Evolutionary conservation across 202 grass and related monocot species (phyloP).

Genomic region (Eragrostis tef): DNA sequence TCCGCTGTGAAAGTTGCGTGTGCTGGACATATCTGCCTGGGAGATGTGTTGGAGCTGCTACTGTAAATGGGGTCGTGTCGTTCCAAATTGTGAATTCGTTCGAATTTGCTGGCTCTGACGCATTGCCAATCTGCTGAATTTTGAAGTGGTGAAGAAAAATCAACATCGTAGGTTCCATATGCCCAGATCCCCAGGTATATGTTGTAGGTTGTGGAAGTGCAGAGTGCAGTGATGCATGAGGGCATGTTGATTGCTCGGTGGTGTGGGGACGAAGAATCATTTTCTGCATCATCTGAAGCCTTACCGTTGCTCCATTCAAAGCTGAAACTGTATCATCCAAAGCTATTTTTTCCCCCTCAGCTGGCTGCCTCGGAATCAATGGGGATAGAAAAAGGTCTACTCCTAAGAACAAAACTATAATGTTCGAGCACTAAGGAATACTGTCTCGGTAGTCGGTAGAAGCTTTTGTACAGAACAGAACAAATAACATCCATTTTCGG

Average conservation of each 20-base stretch:
- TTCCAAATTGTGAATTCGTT: not conserved
- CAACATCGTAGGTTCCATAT: not conserved
- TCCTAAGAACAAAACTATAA: not conserved
- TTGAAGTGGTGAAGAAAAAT: not conserved
- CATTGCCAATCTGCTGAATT: not conserved
- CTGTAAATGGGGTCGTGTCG: not conserved
- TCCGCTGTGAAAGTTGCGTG: not conserved
- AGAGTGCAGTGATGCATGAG: no score
- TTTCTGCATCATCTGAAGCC: not conserved
- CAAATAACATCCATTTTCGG: not conserved
- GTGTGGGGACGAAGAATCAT: not conserved
- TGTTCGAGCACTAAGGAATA: not conserved
- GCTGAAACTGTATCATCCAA: no score
- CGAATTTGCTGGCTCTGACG: not conserved
- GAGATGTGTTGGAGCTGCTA: not conserved
- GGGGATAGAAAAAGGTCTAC: not conserved
- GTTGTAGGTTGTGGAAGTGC: no score
- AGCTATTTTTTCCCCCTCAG: no score
- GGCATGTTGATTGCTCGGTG: no score
- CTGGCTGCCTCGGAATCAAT: not conserved
- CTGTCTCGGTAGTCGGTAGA: not conserved
- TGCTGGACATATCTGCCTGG: not conserved
- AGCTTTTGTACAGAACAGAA: not conserved
- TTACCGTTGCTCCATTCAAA: no score
- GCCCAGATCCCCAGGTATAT: no score